phyloP scores from a whole-genome alignment of 1,284 basidiomycete genomes.

The Pascua sp. region DNA sequence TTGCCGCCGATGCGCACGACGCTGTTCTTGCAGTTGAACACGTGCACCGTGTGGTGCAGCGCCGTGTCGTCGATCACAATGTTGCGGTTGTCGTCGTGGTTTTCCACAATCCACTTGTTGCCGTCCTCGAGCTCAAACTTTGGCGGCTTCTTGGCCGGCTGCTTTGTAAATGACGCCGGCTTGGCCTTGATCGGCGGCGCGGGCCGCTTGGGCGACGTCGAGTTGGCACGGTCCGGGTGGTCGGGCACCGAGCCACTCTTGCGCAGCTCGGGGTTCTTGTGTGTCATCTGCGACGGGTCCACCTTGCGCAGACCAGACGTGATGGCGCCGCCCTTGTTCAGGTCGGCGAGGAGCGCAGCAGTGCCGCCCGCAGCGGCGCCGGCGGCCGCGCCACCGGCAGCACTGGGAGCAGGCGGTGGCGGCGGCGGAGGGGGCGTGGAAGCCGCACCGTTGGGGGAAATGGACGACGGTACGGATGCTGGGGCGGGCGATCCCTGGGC shows the following conservation, averaged over 20 bases:
- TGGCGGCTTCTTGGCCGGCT: constrained; percentile 78
- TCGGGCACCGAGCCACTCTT: constrained; percentile 64
- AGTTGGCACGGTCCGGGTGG: constrained; percentile 48
- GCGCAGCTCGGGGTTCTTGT: constrained; percentile 91
- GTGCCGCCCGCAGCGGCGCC: too few species aligned
- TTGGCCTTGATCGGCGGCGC: constrained; percentile 58
- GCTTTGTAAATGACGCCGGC: constrained; percentile 62
- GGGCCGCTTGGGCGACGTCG: constrained; percentile 6
- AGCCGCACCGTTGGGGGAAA: background rate
- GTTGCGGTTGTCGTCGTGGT: constrained; percentile 76
- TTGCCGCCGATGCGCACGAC: constrained; percentile 88
- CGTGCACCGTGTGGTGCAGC: constrained; percentile 79
- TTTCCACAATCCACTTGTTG: constrained; percentile 92
- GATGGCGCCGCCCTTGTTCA: constrained; percentile 86
- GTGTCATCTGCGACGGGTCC: constrained; percentile 93
- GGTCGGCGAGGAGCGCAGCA: constrained; percentile 83
- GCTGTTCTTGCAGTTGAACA: constrained; percentile 89
- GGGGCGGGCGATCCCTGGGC: constrained; percentile 9
- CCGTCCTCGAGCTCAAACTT: constrained; percentile 81
- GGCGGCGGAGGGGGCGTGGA: constrained; percentile 58
- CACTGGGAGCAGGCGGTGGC: constrained; percentile 49
- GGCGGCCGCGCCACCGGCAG: constrained; percentile 52
- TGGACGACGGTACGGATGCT: constrained; percentile 5
- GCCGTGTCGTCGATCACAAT: constrained; percentile 76
- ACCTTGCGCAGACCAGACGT: constrained; percentile 91